Base-by-base conservation (phyloP, 345 rosid genomes). In the Syzygium oleosum region DNA sequence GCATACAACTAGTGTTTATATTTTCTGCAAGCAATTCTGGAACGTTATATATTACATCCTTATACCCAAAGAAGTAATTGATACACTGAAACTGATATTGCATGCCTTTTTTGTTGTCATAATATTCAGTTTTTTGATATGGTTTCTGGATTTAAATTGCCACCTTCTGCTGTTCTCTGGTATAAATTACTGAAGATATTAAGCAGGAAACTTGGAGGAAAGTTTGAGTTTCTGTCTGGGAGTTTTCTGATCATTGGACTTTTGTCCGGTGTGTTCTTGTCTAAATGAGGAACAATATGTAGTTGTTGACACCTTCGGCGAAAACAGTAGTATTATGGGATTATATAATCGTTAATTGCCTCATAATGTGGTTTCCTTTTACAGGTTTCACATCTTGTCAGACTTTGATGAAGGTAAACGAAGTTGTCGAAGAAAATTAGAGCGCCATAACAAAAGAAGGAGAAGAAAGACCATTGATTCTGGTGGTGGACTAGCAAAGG, bases 321-420 rank as follows among this genome's bases (percentile, higher is more conserved):
- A 43, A 79, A 51, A 43, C 84, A 79, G 19, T 17, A 10, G 63
- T 52, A 8, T 56, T 84, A 46, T 53, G 49, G 27, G 83, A 73
- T 34, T 38, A 73, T 73, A 19, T 38, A 22, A 73, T 38, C 6
- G 7, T 12, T 19, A 73, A 73, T 73, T 21, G 15, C 83, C 83
- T 73, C 15, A 84, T n/a, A n/a, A 51, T 88, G 88, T 56, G 87
- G 12, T 65, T 77, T 63, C 51, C 61, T 59, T 22, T 49, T 63
- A 90, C 91, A 98, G 99, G 97, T 98, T 98, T 90, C 99, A 98
- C 46, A 79, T 95, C 84, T 91, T 98, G 85, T 83, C 94, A 8
- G 97, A 98, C 93, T 98, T 98, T 91, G 99, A 98, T 51, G 98
- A 98, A 88, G 99, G 96, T 58, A 96, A 96, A 87, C 92, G 98